Evolutionary conservation across 78 protist genomes (phyloP).

Genomic region (Cyanophora paradoxa): DNA sequence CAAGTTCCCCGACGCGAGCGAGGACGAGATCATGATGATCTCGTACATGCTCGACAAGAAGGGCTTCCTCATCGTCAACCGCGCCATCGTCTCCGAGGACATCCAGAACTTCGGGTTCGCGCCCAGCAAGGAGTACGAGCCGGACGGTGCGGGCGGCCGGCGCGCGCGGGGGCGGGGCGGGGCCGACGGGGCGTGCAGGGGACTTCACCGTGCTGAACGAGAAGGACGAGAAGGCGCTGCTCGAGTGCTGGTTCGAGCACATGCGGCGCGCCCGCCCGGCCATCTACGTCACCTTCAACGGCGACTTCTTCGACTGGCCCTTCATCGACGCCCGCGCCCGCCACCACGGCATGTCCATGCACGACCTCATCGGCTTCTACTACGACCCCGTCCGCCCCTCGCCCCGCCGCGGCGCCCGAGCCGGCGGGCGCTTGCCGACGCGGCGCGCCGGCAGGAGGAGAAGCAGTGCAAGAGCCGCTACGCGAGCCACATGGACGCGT

Average conservation of each 20-base stretch:
- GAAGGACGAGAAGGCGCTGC: slow-evolving; percentile 54
- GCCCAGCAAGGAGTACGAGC: slow-evolving; percentile 81
- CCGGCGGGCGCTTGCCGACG: slow-evolving; percentile 17
- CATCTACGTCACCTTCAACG: slow-evolving; percentile 95
- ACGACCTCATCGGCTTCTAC: slow-evolving; percentile 35
- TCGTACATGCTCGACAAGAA: slow-evolving; percentile 85
- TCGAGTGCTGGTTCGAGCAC: slow-evolving; percentile 65
- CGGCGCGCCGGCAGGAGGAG: no score
- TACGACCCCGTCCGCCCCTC: not conserved
- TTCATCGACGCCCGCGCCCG: slow-evolving; percentile 85
- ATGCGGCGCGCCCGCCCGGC: no score
- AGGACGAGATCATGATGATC: slow-evolving; percentile 91
- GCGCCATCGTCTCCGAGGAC: slow-evolving; percentile 87
- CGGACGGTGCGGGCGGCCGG: not conserved
- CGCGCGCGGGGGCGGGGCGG: not conserved
- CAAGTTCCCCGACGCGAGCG: slow-evolving; percentile 88
- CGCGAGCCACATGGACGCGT: slow-evolving; percentile 87
- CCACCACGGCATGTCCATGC: slow-evolving; percentile 52
- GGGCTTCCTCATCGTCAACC: slow-evolving; percentile 92
- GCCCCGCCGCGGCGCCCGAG: not conserved
- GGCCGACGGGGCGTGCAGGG: slow-evolving; percentile 37
- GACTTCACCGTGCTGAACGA: slow-evolving; percentile 82
- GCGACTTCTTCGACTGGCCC: slow-evolving; percentile 99
- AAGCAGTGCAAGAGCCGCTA: slow-evolving; percentile 45
- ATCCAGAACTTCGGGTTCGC: slow-evolving; percentile 92